Evolutionary conservation across 139 green algal genomes (phyloP), one percentile per base, ranked within the genome.

Genomic region (Chlamydomonas incerta): DNA sequence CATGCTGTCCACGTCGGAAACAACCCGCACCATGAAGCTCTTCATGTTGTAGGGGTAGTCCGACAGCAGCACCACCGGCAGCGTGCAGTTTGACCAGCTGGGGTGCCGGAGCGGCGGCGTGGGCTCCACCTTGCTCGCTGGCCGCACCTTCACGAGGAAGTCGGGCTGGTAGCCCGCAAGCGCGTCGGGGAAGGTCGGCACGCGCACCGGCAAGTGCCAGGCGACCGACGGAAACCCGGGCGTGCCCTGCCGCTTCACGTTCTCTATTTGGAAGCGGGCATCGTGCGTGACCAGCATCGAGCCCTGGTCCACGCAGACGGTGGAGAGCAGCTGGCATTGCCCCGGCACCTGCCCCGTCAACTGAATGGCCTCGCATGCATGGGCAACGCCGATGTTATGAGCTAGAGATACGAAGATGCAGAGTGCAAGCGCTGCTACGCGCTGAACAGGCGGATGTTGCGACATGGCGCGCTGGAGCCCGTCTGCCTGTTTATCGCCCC

Each of bases 41-140:
- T 83, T 83, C 34, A 63, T 73, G 60, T 72, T 72, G 75, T 83
- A 83, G 4, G 37, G 62, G 29, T 73, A 83, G 60, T 83, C 75
- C 13, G 60, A n/a, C 13, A 73, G 13, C 14, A 73, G 18, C 1
- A 83, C 29, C 3, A 72, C 60, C 1, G 75, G 75, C 60, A 83
- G 62, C 18, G 75, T 83, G 62, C 75, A 83, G 26, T 83, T 72
- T 14, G 57, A 72, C 37, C 37, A 83, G 60, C 0, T 34, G 11
- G 75, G 75, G 62, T 83, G 60, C 18, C 75, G 60, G 1, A 83
- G 23, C 18, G 35, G 35, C 8, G 35, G 34, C 3, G 75, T 83
- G 33, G 75, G 75, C 62, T 83, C 75, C 26, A 41, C 60, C 35
- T 83, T 83, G 58, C 75, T 83, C 0, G 37, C 75, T 31, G 75